phyloP scores from a whole-genome alignment of 2,329 filamentous ascomycete species.

The Pestalotiopsis sp. region DNA sequence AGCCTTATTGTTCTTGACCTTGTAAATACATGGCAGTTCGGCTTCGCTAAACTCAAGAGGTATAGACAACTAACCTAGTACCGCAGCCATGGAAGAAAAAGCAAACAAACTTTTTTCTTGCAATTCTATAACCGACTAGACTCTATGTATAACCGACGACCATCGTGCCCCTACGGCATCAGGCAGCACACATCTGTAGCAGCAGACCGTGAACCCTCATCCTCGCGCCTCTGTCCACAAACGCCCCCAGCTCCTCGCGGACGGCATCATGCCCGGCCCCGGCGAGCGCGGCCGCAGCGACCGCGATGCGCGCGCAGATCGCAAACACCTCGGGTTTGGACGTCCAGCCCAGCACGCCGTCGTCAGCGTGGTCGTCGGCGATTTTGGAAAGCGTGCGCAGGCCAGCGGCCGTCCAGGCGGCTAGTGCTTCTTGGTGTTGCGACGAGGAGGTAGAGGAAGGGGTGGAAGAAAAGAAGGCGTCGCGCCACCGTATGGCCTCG shows the following conservation, averaged over 20 bases:
- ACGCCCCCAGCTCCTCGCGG: constrained; percentile 20
- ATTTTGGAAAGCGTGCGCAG: constrained; percentile 43
- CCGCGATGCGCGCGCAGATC: constrained; percentile 53
- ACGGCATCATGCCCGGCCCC: constrained; percentile 13
- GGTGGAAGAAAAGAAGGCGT: constrained; percentile 41
- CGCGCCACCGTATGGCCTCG: constrained; percentile 71
- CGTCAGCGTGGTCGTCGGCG: constrained; percentile 30
- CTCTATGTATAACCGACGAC: too few relatives aligned
- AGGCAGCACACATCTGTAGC: constrained; percentile 24
- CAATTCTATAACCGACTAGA: neutral
- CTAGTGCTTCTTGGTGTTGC: constrained; percentile 23
- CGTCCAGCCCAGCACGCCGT: constrained; percentile 74
- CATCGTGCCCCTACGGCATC: neutral
- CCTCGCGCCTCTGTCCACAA: constrained; percentile 21
- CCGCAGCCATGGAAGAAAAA: neutral
- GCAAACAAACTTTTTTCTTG: neutral
- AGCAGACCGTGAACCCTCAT: constrained; percentile 27
- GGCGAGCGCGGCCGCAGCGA: constrained; percentile 37
- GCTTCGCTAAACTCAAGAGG: too few relatives aligned
- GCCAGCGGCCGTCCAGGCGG: constrained; percentile 52
- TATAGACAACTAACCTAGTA: too few relatives aligned
- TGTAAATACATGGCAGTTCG: too few relatives aligned
- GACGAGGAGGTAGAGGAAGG: neutral
- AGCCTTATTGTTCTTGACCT: too few relatives aligned
- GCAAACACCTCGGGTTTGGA: constrained; percentile 69